Conservation (phyloP, 2,329 filamentous ascomycete species). For the Plenodomus tracheiphilus region DNA sequence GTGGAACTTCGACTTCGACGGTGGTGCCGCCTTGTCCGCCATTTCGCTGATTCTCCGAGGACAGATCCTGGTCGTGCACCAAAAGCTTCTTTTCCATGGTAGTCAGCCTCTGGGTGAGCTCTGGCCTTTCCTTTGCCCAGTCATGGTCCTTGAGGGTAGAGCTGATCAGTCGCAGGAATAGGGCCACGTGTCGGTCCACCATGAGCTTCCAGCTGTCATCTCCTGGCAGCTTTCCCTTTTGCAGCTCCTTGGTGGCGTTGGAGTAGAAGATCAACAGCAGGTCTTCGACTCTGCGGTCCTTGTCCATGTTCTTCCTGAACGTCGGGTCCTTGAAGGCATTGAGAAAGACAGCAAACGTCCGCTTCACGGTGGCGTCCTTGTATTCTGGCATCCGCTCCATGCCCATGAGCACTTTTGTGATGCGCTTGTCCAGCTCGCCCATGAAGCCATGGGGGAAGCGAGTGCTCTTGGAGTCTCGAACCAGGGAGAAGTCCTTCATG, state of each 20-base stretch:
- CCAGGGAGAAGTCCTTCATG: conserved; percentile 80
- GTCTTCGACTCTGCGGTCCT: conserved; percentile 90
- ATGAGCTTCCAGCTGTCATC: conserved; percentile 91
- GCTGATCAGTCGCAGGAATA: conserved; percentile 87
- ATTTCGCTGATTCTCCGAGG: conserved; percentile 61
- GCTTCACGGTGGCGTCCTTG: conserved; percentile 86
- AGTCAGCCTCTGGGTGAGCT: conserved; percentile 76
- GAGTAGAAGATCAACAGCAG: conserved; percentile 96
- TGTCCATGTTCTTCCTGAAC: conserved; percentile 90
- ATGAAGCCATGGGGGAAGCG: conserved; percentile 74
- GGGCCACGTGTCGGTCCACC: conserved; percentile 89
- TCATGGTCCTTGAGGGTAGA: conserved; percentile 81
- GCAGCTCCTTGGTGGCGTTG: conserved; percentile 86
- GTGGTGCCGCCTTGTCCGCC: conserved; percentile 64
- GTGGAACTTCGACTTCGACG: conserved; percentile 78
- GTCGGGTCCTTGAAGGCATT: conserved; percentile 87
- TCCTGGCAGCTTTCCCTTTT: conserved; percentile 72
- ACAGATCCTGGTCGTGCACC: conserved; percentile 89
- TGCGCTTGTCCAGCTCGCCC: conserved; percentile 71
- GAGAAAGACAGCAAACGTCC: conserved; percentile 92
- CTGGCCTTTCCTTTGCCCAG: conserved; percentile 81
- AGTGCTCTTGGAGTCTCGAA: conserved; percentile 69
- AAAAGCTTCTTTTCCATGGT: conserved; percentile 92
- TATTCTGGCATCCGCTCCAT: conserved; percentile 85
- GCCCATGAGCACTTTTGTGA: conserved; percentile 79